Evolutionary conservation across 2,329 filamentous ascomycete species (phyloP).

Genomic region (Onygenales sp.): DNA sequence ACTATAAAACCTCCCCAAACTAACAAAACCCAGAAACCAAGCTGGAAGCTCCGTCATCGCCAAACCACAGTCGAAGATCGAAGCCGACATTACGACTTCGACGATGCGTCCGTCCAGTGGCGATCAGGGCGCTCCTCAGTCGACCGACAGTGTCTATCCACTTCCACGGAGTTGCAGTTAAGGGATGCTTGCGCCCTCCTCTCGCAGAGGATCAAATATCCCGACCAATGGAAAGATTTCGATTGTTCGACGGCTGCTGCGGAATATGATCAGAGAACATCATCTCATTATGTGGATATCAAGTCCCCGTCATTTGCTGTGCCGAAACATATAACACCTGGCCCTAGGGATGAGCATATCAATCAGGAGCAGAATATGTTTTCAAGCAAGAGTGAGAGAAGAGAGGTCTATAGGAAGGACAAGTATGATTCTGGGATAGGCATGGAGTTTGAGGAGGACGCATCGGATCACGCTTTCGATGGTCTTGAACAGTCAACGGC

Average conservation of each 20-base stretch:
- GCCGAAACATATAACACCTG: background rate
- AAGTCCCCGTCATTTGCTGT: background rate
- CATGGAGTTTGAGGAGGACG: background rate
- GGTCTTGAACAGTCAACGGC: background rate
- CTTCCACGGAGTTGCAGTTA: background rate
- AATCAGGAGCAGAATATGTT: background rate
- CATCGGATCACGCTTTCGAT: background rate
- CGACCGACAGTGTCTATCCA: background rate
- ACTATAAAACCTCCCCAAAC: too few species aligned
- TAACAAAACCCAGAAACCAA: too few species aligned
- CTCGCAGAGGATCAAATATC: background rate
- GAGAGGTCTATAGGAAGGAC: background rate
- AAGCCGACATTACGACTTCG: background rate
- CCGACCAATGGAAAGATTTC: background rate
- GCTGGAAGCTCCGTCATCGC: too few species aligned
- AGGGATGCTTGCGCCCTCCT: background rate
- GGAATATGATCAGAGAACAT: background rate
- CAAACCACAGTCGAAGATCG: background rate
- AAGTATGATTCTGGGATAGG: background rate
- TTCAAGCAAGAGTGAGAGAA: background rate
- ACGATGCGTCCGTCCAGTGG: background rate
- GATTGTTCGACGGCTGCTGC: background rate
- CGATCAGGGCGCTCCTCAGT: background rate
- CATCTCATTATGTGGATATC: background rate
- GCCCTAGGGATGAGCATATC: background rate